Percentiles rank a stretch among this genome's conserved stretches.
These are phyloP conservation scores for Jacaranda mimosifolia DNA, from an alignment of 257 asterid species.

Conservation along the genomic window DNA sequence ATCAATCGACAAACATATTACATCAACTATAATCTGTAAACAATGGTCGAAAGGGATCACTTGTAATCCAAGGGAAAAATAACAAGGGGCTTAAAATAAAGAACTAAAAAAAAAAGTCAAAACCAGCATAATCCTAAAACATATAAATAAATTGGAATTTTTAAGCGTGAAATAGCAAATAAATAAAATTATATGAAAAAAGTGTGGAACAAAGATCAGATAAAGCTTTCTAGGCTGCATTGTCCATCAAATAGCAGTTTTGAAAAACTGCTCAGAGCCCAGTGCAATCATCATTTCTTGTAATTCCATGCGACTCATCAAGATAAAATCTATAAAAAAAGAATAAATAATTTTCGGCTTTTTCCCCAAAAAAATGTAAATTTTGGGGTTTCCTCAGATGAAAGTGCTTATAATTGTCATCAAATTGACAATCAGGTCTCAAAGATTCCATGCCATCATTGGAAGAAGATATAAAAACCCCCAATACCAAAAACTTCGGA, in stretches of 20 bases:
- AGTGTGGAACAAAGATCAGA: slow-evolving; percentile 51
- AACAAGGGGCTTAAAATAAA: too few relatives aligned
- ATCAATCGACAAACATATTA: too few relatives aligned
- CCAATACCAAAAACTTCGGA: too few relatives aligned
- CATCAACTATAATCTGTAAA: too few relatives aligned
- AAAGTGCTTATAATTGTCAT: slow-evolving; percentile 65
- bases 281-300: slow-evolving; percentile 78
- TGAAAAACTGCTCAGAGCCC: slow-evolving; percentile 76
- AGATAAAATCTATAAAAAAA: neutral
- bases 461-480: slow-evolving; percentile 27
- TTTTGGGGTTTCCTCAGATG: slow-evolving; percentile 54
- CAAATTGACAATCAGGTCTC: slow-evolving; percentile 80
- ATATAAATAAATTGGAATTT: too few relatives aligned
- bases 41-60: too few relatives aligned
- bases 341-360: neutral
- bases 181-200: too few relatives aligned
- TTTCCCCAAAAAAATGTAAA: neutral
- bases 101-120: too few relatives aligned
- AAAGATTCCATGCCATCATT: slow-evolving; percentile 81
- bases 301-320: neutral
- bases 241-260: slow-evolving; percentile 60
- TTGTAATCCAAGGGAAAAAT: too few relatives aligned
- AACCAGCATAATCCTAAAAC: too few relatives aligned
- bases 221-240: slow-evolving; percentile 81
- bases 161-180: too few relatives aligned